Percentiles rank a stretch among this genome's conserved stretches.
Evolutionary conservation across 2,329 filamentous ascomycete genomes (phyloP).

Genomic region (Aureobasidium lini): DNA sequence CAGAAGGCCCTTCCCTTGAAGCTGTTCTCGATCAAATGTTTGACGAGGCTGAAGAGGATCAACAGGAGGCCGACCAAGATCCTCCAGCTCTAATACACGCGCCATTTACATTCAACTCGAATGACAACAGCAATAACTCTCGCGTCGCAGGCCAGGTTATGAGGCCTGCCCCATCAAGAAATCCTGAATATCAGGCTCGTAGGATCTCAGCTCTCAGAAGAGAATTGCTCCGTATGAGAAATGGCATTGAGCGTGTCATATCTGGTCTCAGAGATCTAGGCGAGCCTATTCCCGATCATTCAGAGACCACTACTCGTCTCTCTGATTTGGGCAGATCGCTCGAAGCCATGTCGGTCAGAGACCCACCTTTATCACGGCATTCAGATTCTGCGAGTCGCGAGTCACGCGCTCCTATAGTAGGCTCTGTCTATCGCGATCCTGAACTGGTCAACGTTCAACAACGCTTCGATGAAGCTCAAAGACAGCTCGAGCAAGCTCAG

Average conservation of each 20-base stretch:
- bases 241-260: constrained; percentile 31
- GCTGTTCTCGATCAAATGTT: constrained; percentile 29
- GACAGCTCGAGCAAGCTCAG: constrained; percentile 26
- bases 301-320: constrained; percentile 24
- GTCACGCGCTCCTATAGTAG: constrained; percentile 7
- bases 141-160: constrained; percentile 14
- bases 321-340: constrained; percentile 25
- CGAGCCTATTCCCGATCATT: constrained; percentile 27
- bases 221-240: constrained; percentile 31
- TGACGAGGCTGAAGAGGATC: constrained; percentile 24
- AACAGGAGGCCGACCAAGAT: neutral
- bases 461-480: constrained; percentile 25
- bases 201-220: constrained; percentile 30
- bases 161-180: constrained; percentile 21
- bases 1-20: constrained; percentile 23
- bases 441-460: constrained; percentile 22
- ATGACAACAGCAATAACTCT: neutral
- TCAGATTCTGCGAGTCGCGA: neutral
- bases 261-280: constrained; percentile 30
- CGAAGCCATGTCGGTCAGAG: constrained; percentile 20
- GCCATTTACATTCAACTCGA: neutral
- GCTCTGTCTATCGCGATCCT: constrained; percentile 17
- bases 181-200: constrained; percentile 28
- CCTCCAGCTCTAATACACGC: neutral
- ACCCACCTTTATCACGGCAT: neutral